A percentile compares a stretch with the other conserved stretches of the same genome.
Conservation (phyloP, 495 filamentous ascomycete genomes). For the Penicillium pancosmium region DNA sequence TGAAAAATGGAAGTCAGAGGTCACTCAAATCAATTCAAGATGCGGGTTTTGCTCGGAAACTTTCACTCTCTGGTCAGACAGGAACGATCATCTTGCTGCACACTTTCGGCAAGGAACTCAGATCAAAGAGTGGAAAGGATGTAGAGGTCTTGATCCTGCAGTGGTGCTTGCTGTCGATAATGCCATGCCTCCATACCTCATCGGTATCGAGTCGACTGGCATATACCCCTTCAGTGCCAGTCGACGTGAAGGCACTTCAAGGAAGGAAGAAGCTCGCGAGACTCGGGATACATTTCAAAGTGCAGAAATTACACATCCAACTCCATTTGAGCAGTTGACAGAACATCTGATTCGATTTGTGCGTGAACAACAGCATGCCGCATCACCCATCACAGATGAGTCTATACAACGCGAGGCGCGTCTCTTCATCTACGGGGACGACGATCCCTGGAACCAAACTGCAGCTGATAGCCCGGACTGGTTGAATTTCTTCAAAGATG, state of each 20-base stretch:
- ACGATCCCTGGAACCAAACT: conserved; percentile 67
- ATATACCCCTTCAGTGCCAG: conserved; percentile 26
- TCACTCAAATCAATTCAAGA: conserved; percentile 59
- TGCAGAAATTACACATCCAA: neutral
- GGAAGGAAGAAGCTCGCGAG: neutral
- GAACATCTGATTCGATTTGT: conserved; percentile 46
- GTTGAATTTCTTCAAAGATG: conserved; percentile 59
- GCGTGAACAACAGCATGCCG: conserved; percentile 34
- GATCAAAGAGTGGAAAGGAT: conserved; percentile 70
- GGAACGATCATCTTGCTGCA: conserved; percentile 63
- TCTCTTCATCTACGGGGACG: conserved; percentile 59
- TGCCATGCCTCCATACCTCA: conserved; percentile 59
- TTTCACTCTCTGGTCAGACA: conserved; percentile 59
- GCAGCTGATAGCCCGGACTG: conserved; percentile 59
- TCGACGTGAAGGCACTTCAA: neutral
- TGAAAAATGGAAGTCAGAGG: conserved; percentile 52
- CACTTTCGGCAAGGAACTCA: conserved; percentile 63
- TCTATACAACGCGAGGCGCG: conserved; percentile 58
- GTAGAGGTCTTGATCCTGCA: conserved; percentile 66
- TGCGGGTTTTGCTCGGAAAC: conserved; percentile 67
- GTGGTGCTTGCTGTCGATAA: conserved; percentile 65
- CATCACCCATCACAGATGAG: conserved; percentile 50
- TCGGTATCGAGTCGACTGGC: conserved; percentile 19
- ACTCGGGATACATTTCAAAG: neutral
- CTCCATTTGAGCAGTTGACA: conserved; percentile 15